phyloP scores from a whole-genome alignment of 1,284 basidiomycete genomes.

The Marasmius sp. region DNA sequence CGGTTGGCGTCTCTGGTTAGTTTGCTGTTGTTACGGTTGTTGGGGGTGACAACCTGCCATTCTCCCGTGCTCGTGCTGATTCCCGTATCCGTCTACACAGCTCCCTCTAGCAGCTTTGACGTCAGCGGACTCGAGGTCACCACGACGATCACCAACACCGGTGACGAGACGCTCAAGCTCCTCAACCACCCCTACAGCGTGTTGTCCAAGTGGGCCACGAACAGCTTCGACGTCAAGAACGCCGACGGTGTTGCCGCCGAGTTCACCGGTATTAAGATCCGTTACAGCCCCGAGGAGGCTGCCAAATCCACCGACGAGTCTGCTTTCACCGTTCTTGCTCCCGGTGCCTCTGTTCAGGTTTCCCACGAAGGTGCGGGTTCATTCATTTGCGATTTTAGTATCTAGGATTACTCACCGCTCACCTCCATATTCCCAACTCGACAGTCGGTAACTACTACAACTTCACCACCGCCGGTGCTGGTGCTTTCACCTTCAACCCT shows the following conservation, averaged over 20 bases:
- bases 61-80: conserved; percentile 25
- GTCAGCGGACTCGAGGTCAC: conserved; percentile 6
- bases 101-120: conserved; percentile 3
- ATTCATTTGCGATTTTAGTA: not conserved
- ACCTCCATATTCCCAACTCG: not conserved
- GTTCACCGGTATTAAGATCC: conserved; percentile 6
- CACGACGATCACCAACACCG: conserved; percentile 11
- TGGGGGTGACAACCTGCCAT: no score
- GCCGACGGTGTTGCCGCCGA: not conserved
- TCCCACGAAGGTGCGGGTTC: conserved; percentile 8
- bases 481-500: conserved; percentile 48
- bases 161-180: conserved; percentile 9
- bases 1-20: not conserved
- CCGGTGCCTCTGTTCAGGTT: conserved; percentile 7
- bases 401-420: not conserved
- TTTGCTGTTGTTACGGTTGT: conserved; percentile 14
- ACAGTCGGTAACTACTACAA: conserved; percentile 9
- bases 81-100: conserved; percentile 10
- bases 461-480: conserved; percentile 15
- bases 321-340: conserved; percentile 1
- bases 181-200: conserved; percentile 7
- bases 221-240: conserved; percentile 3
- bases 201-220: conserved; percentile 7
- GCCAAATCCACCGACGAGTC: conserved; percentile 1
- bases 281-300: conserved; percentile 1